Base-by-base conservation (phyloP, 73 alveolate genomes). In the Stentor roeselii region DNA sequence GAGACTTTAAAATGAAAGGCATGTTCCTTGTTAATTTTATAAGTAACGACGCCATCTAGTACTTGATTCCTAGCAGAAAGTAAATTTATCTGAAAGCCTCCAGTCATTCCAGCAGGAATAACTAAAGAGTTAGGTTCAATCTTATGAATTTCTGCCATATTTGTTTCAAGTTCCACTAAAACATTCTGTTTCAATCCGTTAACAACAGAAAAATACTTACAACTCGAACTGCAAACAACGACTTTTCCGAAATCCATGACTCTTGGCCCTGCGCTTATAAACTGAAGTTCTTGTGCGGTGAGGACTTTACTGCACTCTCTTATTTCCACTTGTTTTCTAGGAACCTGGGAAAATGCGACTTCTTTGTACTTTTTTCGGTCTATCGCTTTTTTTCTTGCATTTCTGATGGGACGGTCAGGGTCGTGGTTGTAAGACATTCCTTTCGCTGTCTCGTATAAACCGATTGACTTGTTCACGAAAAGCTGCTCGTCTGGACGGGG, bases 71-170 rank as follows among this genome's bases (percentile, higher is more conserved):
- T 78, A 75, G 84, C 67, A 0, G 98, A 89, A 83, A 90, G 87
- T 38, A 97, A 91, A 3, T 90, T 88, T n/a, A 97, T 92, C 84
- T 96, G 98, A 92, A 97, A 97, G 39, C 98, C 99, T 75, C 98
- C 98, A 41, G 96, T 95, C 87, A 95, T 93, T 3, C 99, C 99
- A 74, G 99, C 96, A 2, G 98, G 98, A 59, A 97, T 93, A 39
- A 97, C 98, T 86, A 95, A 95, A 4, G 98, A 88, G 60, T 90
- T 87, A 14, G 98, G 98, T 58, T 90, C 86, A 36, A 96, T 84
- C 78, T 95, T 78, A 78, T 84, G 86, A 34, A 96, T 85, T 75
- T 97, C 99, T 78, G 92, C 84, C 59, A 92, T 87, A 84, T 93
- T 95, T 42, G 93, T 90, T 42, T 90, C 95, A 11, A 97, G 67